Percentiles rank a stretch among this genome's conserved stretches.
Conservation (phyloP, 1,284 basidiomycete species). For the Coriolopsis trogii region DNA sequence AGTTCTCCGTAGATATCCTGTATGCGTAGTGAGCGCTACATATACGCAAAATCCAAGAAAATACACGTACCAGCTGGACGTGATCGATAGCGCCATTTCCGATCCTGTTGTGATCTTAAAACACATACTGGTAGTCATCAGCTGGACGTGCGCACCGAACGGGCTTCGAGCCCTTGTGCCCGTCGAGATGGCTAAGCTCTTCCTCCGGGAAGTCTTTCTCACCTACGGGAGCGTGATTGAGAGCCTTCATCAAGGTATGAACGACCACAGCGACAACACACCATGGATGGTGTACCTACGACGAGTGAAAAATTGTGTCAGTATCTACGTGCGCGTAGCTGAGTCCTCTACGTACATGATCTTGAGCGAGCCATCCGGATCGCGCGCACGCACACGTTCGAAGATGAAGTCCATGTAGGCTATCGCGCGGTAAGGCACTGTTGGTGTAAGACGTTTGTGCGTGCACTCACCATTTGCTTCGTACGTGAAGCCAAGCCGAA, state of each 20-base stretch:
- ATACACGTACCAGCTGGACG: conserved; percentile 70
- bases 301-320: too few relatives aligned
- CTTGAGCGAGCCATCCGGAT: conserved; percentile 86
- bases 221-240: conserved; percentile 42
- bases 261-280: conserved; percentile 28
- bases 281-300: conserved; percentile 79
- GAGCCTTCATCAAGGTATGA: neutral
- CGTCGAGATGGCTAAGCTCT: conserved; percentile 82
- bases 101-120: conserved; percentile 49
- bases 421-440: conserved; percentile 32
- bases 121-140: neutral
- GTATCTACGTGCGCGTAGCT: too few relatives aligned
- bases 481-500: conserved; percentile 88
- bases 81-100: conserved; percentile 92
- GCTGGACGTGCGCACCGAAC: conserved; percentile 48
- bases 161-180: conserved; percentile 83
- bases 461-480: conserved; percentile 73
- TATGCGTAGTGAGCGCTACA: neutral
- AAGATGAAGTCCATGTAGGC: conserved; percentile 92
- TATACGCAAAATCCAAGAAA: neutral
- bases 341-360: conserved; percentile 64
- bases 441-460: conserved; percentile 11
- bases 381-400: conserved; percentile 77
- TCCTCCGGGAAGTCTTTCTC: conserved; percentile 85
- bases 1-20: conserved; percentile 92